phyloP scores from a whole-genome alignment of 2,329 filamentous ascomycete species.

The Ramularia collo-cygni region DNA sequence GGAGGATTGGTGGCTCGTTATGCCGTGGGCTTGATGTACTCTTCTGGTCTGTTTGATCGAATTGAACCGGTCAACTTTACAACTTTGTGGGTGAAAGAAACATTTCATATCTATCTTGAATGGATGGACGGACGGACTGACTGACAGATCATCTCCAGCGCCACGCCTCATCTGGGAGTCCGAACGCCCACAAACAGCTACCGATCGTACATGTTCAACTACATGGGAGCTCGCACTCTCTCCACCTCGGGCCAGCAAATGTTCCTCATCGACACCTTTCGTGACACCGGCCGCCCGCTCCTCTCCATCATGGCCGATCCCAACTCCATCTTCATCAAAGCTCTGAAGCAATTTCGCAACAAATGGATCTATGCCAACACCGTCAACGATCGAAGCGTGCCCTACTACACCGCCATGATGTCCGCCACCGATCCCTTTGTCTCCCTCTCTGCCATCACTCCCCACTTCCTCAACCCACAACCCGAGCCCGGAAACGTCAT shows the following conservation, averaged over 20 bases:
- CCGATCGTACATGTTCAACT: conserved; percentile 55
- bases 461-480: conserved; percentile 63
- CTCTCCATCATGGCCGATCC: conserved; percentile 76
- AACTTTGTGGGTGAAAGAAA: conserved; percentile 63
- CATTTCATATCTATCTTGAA: too few species aligned
- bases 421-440: conserved; percentile 70
- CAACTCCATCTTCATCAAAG: conserved; percentile 77
- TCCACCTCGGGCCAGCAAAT: conserved; percentile 80
- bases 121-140: too few species aligned
- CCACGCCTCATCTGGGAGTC: conserved; percentile 61
- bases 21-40: conserved; percentile 74
- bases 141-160: conserved; percentile 37
- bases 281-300: conserved; percentile 72
- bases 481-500: conserved; percentile 68
- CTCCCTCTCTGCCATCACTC: conserved; percentile 57
- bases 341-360: conserved; percentile 66
- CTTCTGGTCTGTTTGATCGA: conserved; percentile 70
- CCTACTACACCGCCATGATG: conserved; percentile 77
- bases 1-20: conserved; percentile 84
- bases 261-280: conserved; percentile 79
- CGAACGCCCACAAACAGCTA: conserved; percentile 39
- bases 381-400: conserved; percentile 73
- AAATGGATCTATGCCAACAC: conserved; percentile 80
- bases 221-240: conserved; percentile 72
- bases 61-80: conserved; percentile 87